Percentiles rank a stretch among this genome's conserved stretches.
Evolutionary conservation across 805 yeast species (phyloP).

Genomic region (Ogataea paraovalis): DNA sequence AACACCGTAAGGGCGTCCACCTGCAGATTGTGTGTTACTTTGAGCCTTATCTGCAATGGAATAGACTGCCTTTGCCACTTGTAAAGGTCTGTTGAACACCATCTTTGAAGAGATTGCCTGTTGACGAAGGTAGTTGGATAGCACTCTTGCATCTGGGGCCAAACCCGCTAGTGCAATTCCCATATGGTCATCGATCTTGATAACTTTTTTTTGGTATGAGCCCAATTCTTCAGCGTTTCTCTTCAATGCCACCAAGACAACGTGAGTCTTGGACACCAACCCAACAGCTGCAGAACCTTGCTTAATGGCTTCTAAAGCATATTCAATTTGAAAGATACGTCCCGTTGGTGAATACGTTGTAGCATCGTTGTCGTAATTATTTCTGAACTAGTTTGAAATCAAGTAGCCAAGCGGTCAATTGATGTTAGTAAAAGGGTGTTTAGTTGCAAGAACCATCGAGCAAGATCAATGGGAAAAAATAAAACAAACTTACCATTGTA

Average conservation of each 20-base stretch:
- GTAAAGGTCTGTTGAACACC: conserved; percentile 81
- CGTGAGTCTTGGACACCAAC: conserved; percentile 77
- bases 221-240: conserved; percentile 97
- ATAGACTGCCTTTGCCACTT: conserved; percentile 76
- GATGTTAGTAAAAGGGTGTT: conserved; percentile 5
- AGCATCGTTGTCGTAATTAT: conserved; percentile 97
- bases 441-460: not conserved
- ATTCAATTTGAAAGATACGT: conserved; percentile 83
- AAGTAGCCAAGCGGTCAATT: no score
- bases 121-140: conserved; percentile 83
- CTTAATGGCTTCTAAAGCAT: conserved; percentile 92
- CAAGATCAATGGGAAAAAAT: no score
- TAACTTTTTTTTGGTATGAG: conserved; percentile 90
- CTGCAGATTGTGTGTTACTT: conserved; percentile 91
- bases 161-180: conserved; percentile 96
- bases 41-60: conserved; percentile 96
- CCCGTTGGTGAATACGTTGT: conserved; percentile 97
- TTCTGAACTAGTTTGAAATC: conserved; percentile 92
- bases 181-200: conserved; percentile 87
- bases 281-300: conserved; percentile 99
- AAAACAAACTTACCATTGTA: conserved; percentile 1
- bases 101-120: conserved; percentile 86
- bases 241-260: conserved; percentile 89
- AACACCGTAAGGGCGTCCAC: conserved; percentile 97
- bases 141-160: conserved; percentile 96